Percentiles rank a stretch among this genome's conserved stretches.
Conservation (phyloP, 2,329 filamentous ascomycete species). For the Aspergillus pseudotamarii region DNA sequence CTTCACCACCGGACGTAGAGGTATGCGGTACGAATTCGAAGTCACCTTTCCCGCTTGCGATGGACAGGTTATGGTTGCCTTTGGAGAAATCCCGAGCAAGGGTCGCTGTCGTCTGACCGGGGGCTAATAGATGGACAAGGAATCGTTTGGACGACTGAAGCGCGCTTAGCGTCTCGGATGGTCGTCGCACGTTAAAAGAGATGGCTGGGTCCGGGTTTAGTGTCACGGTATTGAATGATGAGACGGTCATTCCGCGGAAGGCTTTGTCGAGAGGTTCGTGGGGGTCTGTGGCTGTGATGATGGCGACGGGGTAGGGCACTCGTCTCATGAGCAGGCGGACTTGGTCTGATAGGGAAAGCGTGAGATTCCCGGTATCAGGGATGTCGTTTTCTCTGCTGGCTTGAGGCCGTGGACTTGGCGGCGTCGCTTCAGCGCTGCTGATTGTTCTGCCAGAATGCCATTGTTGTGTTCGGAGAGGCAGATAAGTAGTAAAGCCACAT, state of each 20-base stretch:
- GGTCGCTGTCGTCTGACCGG: constrained; percentile 32
- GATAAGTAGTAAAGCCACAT: background rate
- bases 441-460: constrained; percentile 21
- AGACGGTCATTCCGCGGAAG: constrained; percentile 60
- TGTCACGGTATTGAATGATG: constrained; percentile 63
- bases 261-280: constrained; percentile 27
- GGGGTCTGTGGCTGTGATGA: constrained; percentile 54
- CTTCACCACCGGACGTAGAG: background rate
- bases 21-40: constrained; percentile 31
- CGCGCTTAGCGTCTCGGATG: constrained; percentile 59
- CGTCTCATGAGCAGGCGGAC: constrained; percentile 55
- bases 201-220: constrained; percentile 58
- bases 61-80: constrained; percentile 40
- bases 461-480: constrained; percentile 4
- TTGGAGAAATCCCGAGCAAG: constrained; percentile 45
- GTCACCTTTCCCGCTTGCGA: constrained; percentile 29
- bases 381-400: constrained; percentile 1
- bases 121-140: constrained; percentile 54
- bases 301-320: constrained; percentile 60
- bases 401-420: constrained; percentile 4
- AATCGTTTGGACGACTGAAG: constrained; percentile 52
- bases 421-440: constrained; percentile 19
- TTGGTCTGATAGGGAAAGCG: constrained; percentile 31
- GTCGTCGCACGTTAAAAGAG: constrained; percentile 63
- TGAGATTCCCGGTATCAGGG: background rate